Base-by-base conservation (phyloP, 441 rosid species). In the Raphanus hybrid region DNA sequence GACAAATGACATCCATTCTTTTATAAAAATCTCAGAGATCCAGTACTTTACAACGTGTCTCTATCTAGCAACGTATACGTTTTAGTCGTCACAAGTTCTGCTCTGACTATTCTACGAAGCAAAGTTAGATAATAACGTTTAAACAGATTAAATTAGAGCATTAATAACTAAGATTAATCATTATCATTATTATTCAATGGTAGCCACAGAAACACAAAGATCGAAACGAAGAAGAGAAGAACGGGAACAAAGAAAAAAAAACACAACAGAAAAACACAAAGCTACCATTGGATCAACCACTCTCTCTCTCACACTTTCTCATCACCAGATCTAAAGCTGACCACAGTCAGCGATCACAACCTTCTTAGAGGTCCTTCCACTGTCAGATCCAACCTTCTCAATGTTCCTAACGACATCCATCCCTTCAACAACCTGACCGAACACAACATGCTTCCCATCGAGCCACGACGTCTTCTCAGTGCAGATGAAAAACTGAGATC, bases 171-270 rank as follows among this genome's bases (percentile, higher is more conserved):
- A 62, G 74, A 39, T 63, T 55, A 54, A 70, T 63, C 20, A 52
- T 69, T 16, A 27, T 62, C 66, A 32, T 41, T 77, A 41, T 77
- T 76, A 52, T 76, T 70, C 80, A 77, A 77, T 71, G 80, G 80
- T 77, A 71, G 80, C 75, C 54, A 64, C 27, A 69, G 9, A 69
- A 26, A 66, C 16, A 8, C 2, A 12, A 29, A 54, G 8, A 37
- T n/a, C 20, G 8, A 35, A 12, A 68, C 2, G 2, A n/a, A 37
- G 54, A 50, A 48, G 26, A 23, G 52, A 29, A 3, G 34, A 52
- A 15, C 58, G 3, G 14, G 6, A 45, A 20, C 27, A 27, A 27
- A 18, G 32, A 29, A 48, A 1, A 32, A 12, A 75, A 18, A 32
- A 54, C 59, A 15, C 11, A 39, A 8, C 64, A 16, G 70, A 60